Conservation (phyloP, 108 stramenopile species). For the Parmales sp. region DNA sequence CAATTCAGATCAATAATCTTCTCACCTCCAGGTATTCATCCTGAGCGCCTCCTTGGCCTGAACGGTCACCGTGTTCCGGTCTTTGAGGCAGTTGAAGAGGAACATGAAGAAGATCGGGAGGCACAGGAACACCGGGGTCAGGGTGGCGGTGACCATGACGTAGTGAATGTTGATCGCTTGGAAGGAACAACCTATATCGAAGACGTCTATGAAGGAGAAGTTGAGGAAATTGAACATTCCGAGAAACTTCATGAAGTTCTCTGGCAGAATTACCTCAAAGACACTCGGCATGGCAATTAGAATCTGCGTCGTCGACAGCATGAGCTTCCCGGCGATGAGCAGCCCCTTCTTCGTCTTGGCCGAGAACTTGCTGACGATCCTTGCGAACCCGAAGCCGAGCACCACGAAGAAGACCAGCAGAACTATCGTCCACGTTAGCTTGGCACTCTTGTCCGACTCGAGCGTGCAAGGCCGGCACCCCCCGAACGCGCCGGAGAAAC, state of each 20-base stretch:
- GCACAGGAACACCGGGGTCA: not conserved
- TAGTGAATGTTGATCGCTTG: not conserved
- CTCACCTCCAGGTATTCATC: not conserved
- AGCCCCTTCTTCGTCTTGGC: constrained; percentile 1
- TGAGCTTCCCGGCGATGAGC: not conserved
- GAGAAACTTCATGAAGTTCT: not conserved
- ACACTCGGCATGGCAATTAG: not conserved
- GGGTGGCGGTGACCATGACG: not conserved
- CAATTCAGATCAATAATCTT: too few relatives aligned
- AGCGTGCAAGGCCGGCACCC: not conserved
- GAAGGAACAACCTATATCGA: not conserved
- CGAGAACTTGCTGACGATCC: not conserved
- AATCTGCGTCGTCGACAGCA: not conserved
- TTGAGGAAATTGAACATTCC: not conserved
- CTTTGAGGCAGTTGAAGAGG: not conserved
- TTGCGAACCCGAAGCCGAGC: too few relatives aligned
- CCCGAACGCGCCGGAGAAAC: not conserved
- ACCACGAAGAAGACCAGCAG: too few relatives aligned
- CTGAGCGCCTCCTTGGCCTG: not conserved
- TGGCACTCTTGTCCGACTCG: not conserved
- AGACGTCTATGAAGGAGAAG: not conserved
- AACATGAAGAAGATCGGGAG: not conserved
- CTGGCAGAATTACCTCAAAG: not conserved
- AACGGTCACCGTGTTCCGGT: not conserved
- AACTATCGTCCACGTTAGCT: not conserved